These are phyloP conservation scores for Silybum marianum DNA, from an alignment of 129 eudicot genomes.

Conservation along the genomic window DNA sequence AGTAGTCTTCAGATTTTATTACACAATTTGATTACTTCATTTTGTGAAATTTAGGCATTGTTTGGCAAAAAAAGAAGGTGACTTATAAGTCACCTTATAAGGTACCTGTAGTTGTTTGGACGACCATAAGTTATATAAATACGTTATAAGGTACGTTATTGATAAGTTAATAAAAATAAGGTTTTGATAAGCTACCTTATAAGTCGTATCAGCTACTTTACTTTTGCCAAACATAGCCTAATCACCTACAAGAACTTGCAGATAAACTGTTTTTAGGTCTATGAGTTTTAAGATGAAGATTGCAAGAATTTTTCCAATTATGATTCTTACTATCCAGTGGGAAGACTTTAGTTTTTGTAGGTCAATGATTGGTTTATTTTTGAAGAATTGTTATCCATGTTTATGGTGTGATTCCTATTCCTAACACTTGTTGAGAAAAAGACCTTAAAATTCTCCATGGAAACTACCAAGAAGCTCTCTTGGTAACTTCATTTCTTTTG, in stretches of 20 bases:
- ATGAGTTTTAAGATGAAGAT: not conserved
- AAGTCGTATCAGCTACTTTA: too few species aligned
- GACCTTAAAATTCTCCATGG: constrained; percentile 24
- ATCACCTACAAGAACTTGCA: not conserved
- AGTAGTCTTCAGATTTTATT: not conserved
- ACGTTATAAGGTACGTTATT: too few species aligned
- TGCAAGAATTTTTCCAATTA: not conserved
- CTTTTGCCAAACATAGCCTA: too few species aligned
- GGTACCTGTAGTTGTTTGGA: too few species aligned
- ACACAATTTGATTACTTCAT: not conserved
- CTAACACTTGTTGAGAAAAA: constrained; percentile 2
- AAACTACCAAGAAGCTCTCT: constrained; percentile 29
- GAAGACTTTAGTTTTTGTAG: constrained; percentile 15
- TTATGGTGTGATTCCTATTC: constrained; percentile 18
- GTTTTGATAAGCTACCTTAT: too few species aligned
- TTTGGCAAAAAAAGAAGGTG: too few species aligned
- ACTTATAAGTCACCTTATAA: too few species aligned
- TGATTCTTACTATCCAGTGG: constrained; percentile 1
- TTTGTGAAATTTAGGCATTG: not conserved
- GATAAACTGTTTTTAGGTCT: not conserved
- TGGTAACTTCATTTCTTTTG: not conserved
- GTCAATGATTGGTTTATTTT: constrained; percentile 6
- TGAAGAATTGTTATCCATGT: not conserved
- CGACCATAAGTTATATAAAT: too few species aligned
- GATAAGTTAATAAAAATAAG: too few species aligned